Evolutionary conservation across 345 rosid genomes (phyloP).

Genomic region (Kandelia obovata): DNA sequence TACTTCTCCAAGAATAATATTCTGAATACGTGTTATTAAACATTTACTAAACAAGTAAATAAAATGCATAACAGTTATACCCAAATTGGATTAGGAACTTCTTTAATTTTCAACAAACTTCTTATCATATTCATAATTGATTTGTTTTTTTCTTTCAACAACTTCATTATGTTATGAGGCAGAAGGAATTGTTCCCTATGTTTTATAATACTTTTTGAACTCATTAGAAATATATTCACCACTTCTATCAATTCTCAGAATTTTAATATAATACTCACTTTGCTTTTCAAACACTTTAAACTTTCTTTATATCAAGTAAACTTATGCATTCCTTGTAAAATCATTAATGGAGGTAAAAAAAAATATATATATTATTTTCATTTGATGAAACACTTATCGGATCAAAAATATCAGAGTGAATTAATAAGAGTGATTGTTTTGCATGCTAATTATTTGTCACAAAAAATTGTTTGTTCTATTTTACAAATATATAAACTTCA

Average conservation of each 20-base stretch:
- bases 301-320: background rate
- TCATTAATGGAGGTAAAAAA: background rate
- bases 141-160: background rate
- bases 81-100: background rate
- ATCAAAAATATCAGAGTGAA: background rate
- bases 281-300: background rate
- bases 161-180: background rate
- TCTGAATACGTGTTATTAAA: background rate
- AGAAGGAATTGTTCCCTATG: background rate
- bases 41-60: background rate
- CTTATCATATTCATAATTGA: background rate
- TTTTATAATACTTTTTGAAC: background rate
- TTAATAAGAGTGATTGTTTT: background rate
- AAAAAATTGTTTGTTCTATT: background rate
- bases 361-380: background rate
- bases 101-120: background rate
- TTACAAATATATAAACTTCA: background rate
- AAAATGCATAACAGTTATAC: background rate
- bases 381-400: background rate
- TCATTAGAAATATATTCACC: background rate
- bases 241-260: background rate
- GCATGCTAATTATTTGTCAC: background rate
- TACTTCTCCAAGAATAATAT: background rate
- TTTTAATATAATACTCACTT: background rate
- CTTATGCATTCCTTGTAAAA: background rate